phyloP scores from a whole-genome alignment of 2,329 filamentous ascomycete genomes.

The Diaporthe citriasiana region DNA sequence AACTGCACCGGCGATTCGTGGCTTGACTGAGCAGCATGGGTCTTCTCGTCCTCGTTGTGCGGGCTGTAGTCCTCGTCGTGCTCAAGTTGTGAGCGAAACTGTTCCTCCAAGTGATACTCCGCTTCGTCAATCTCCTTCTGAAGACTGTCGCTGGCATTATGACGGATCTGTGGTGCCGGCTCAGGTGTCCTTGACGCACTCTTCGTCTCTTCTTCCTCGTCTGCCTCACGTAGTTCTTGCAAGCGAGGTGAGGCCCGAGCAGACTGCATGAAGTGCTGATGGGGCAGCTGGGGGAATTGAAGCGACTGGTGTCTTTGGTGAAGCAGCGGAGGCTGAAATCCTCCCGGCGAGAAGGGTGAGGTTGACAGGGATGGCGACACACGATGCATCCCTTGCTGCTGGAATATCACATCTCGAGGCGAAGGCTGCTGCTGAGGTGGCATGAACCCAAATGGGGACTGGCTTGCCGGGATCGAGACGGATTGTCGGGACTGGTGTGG shows the following conservation, averaged over 20 bases:
- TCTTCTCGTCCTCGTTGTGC: constrained; percentile 61
- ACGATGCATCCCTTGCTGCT: constrained; percentile 66
- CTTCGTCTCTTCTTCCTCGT: constrained; percentile 71
- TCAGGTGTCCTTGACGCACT: constrained; percentile 70
- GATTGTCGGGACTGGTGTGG: constrained; percentile 83
- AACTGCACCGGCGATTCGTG: constrained; percentile 63
- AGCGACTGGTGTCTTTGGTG: constrained; percentile 73
- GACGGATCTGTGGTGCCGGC: constrained; percentile 62
- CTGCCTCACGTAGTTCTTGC: constrained; percentile 81
- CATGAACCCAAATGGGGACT: constrained; percentile 66
- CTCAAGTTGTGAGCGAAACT: constrained; percentile 83
- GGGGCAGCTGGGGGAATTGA: constrained; percentile 70
- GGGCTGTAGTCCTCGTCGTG: constrained; percentile 81
- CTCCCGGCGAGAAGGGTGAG: constrained; percentile 72
- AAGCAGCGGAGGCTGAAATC: constrained; percentile 58
- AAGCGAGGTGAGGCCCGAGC: constrained; percentile 72
- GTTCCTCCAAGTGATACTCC: constrained; percentile 86
- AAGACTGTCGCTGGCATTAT: constrained; percentile 82
- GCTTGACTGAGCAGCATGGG: constrained; percentile 47
- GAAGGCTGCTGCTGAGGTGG: constrained; percentile 72
- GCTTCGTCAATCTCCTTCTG: constrained; percentile 89
- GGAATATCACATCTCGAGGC: constrained; percentile 65
- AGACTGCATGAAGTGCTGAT: constrained; percentile 69
- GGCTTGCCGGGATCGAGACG: constrained; percentile 72
- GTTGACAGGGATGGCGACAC: constrained; percentile 76